A percentile compares a stretch with the other conserved stretches of the same genome.
Conservation (phyloP, 2,329 filamentous ascomycete species). For the Penicillium nordicum region DNA sequence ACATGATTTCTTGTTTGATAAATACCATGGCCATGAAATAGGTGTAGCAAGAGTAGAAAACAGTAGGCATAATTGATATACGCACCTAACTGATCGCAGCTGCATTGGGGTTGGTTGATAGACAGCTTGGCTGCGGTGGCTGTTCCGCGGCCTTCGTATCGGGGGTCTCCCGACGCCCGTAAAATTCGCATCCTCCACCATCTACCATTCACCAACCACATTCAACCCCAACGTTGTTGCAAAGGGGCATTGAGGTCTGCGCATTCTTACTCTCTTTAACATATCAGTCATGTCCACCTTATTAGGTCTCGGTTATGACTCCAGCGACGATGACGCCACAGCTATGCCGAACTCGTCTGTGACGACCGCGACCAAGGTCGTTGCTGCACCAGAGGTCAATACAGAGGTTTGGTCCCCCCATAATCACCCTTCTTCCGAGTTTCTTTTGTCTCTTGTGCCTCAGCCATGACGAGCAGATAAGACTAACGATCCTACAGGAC, state of each 20-base stretch:
- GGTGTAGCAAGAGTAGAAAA: background rate
- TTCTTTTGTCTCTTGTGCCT: background rate
- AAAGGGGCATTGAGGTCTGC: slow-evolving; percentile 1
- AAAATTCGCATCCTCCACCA: slow-evolving; percentile 28
- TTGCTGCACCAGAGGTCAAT: slow-evolving; percentile 53
- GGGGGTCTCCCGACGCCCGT: slow-evolving; percentile 28
- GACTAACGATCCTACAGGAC: slow-evolving; percentile 47
- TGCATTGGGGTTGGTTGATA: background rate
- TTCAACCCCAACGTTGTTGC: slow-evolving; percentile 4
- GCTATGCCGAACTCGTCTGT: slow-evolving; percentile 24
- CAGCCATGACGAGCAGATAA: slow-evolving; percentile 14
- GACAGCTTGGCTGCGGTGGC: background rate
- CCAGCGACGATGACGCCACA: slow-evolving; percentile 48
- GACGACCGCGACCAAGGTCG: slow-evolving; percentile 38
- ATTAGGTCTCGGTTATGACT: slow-evolving; percentile 45
- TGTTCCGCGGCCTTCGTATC: slow-evolving; percentile 20
- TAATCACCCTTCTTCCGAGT: slow-evolving; percentile 1
- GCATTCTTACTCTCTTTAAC: background rate
- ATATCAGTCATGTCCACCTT: slow-evolving; percentile 41
- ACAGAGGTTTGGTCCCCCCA: slow-evolving; percentile 53
- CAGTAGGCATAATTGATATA: background rate
- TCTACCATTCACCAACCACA: slow-evolving; percentile 11
- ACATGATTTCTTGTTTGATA: background rate
- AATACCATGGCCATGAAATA: background rate
- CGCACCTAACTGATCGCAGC: background rate